A percentile compares a stretch with the other conserved stretches of the same genome.
Conservation (phyloP, 2,329 filamentous ascomycete genomes). For the Volutella citrinella region DNA sequence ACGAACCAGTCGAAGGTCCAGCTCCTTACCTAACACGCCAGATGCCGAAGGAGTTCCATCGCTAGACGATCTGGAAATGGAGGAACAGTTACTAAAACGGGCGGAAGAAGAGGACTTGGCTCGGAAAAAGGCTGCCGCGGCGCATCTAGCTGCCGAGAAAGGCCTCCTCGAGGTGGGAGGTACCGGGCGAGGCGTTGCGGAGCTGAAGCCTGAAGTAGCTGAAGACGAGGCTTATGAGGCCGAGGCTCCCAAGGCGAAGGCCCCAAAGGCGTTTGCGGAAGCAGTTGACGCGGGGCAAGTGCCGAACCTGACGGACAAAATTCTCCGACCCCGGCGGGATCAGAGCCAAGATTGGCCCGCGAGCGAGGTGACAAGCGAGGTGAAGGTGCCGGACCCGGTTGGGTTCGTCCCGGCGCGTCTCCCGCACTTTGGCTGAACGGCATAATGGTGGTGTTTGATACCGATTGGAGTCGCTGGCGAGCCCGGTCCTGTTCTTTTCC, state of each 20-base stretch:
- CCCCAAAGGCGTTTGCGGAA: conserved; percentile 10
- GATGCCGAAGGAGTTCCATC: conserved; percentile 41
- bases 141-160: conserved; percentile 46
- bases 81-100: conserved; percentile 48
- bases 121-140: conserved; percentile 50
- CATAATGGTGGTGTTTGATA: too few species aligned
- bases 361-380: background rate
- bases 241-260: conserved; percentile 10
- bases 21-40: conserved; percentile 31
- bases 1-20: conserved; percentile 20
- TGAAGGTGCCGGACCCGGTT: background rate
- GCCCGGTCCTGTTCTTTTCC: too few species aligned
- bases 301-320: too few species aligned
- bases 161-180: conserved; percentile 37
- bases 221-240: conserved; percentile 30
- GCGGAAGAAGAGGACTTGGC: conserved; percentile 54
- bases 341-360: too few species aligned
- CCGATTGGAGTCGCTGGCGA: background rate
- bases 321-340: too few species aligned
- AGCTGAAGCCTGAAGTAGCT: conserved; percentile 26
- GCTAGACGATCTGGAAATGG: conserved; percentile 49
- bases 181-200: conserved; percentile 7
- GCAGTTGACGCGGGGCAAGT: conserved; percentile 5
- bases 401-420: conserved; percentile 58
- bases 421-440: conserved; percentile 53